Evolutionary conservation across 2,329 filamentous ascomycete species (phyloP), one percentile per base, ranked within the genome.

Genomic region (Trichoderma aggressivum): DNA sequence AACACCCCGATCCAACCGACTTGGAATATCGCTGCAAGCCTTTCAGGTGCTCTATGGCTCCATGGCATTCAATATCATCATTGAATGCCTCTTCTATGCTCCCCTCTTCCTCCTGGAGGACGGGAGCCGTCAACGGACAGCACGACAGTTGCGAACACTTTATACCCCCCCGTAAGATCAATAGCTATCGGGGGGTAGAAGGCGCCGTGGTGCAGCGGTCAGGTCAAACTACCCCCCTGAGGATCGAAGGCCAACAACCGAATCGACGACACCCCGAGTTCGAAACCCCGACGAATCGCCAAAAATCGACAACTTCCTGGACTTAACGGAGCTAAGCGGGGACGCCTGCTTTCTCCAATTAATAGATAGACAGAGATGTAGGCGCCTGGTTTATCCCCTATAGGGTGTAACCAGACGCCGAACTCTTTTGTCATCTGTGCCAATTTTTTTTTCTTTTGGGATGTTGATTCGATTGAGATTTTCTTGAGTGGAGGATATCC

Each of bases 351-450:
- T 10, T 53, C 47, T 53, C 21, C 47, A 53, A 10, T 32, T 55
- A 56, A 28, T 28, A n/a, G 36, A 60, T 58, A 71, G 59, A 69
- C 67, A 74, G 77, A 75, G 77, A 78, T 71, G 77, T 78, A 78
- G 76, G 75, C 72, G 73, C 55, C 61, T 56, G 50, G 30, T 26
- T 18, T 56, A 26, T 56, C 53, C 53, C 36, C 50, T 16, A 50
- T 11, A 30, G 32, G 58, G 55, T 55, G 59, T 43, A 69, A 72
- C 66, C 55, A 67, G 73, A 16, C 72, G 72, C 75, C 70, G 77
- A 78, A 78, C 76, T 75, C 77, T 78, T 78, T 78, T 78, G 75
- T 30, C 47, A 70, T 21, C 71, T 60, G 53, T 16, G 55, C 14
- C 65, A 36, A 53, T 50, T 65, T 26, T 43, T 43, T 39, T 43